Conservation (phyloP, 345 rosid species). For the Rhizophora apiculata region DNA sequence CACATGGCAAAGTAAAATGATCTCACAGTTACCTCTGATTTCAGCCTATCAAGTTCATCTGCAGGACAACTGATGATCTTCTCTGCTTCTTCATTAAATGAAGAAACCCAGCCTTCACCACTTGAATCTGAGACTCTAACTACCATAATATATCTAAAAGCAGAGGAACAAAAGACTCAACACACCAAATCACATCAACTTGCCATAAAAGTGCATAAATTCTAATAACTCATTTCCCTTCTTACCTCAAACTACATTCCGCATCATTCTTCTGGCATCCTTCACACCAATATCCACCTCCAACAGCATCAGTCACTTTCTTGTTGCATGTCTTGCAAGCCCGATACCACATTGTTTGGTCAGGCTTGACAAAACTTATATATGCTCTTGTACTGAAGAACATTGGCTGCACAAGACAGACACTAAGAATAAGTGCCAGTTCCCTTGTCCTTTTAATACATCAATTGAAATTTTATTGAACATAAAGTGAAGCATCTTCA, state of each 20-base stretch:
- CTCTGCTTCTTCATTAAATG: conserved; percentile 83
- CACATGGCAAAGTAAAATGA: no score
- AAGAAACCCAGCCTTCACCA: conserved; percentile 75
- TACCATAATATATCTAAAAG: conserved; percentile 68
- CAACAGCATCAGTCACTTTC: conserved; percentile 83
- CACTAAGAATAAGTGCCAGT: background rate
- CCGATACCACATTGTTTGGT: conserved; percentile 92
- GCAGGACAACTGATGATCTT: conserved; percentile 72
- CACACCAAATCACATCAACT: background rate
- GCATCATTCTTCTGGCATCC: conserved; percentile 87
- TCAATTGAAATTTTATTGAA: no score
- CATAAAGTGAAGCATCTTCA: background rate
- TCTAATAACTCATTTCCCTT: background rate
- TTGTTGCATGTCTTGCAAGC: conserved; percentile 95
- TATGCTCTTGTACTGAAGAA: conserved; percentile 60
- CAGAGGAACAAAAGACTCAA: background rate
- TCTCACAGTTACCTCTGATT: conserved; percentile 45
- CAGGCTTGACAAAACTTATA: conserved; percentile 77
- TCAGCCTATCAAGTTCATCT: conserved; percentile 71
- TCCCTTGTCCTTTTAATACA: background rate
- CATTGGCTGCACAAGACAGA: conserved; percentile 58
- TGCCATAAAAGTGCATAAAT: background rate
- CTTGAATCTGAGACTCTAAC: conserved; percentile 64
- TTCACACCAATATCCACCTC: conserved; percentile 96
- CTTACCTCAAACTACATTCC: conserved; percentile 68